Conservation (phyloP, 2,329 filamentous ascomycete species). For the Ceratocystis diversiconidia region DNA sequence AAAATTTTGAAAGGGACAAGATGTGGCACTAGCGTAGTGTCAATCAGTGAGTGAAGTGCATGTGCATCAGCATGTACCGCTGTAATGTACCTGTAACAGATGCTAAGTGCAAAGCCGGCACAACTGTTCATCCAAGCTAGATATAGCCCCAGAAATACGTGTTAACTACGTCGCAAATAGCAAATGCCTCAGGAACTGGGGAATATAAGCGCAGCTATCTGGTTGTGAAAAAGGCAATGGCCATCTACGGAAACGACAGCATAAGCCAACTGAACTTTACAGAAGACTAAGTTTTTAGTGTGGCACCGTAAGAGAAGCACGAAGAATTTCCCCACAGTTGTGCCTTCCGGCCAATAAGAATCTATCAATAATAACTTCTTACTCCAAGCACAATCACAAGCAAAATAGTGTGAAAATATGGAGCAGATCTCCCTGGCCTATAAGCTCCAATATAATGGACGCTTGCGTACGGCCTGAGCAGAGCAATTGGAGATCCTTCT, state of each 20-base stretch:
- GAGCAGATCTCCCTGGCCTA: background rate
- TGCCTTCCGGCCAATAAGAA: background rate
- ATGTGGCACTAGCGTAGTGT: background rate
- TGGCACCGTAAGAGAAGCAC: background rate
- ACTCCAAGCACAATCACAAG: background rate
- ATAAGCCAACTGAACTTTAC: no score
- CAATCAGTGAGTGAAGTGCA: background rate
- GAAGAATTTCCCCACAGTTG: background rate
- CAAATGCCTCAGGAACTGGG: no score
- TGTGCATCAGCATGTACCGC: background rate
- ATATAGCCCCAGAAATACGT: no score
- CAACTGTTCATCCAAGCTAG: no score
- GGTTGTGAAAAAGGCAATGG: no score
- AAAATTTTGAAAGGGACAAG: constrained; percentile 1
- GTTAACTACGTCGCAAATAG: no score
- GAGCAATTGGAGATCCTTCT: no score
- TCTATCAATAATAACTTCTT: background rate
- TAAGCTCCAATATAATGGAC: no score
- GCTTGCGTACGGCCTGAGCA: no score
- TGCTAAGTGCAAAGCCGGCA: background rate
- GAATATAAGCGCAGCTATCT: no score
- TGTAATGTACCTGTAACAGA: background rate
- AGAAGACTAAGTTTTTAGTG: background rate
- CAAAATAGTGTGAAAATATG: background rate
- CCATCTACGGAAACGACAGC: no score